Base-by-base conservation (phyloP, 441 rosid species). In the Gossypium davidsonii region DNA sequence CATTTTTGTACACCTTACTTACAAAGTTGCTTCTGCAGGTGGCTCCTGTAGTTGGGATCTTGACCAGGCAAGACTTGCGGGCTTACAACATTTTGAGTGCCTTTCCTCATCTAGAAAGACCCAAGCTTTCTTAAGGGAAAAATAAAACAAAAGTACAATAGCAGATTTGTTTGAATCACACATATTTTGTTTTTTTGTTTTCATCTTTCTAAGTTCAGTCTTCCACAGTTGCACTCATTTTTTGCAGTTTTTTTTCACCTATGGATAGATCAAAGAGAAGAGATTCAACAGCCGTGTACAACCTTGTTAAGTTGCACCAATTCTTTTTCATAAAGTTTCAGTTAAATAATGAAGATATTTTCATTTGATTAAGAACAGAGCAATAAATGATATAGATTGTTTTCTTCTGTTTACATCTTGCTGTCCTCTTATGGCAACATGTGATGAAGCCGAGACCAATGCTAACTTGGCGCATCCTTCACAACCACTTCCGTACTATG, bases 11-110 rank as follows among this genome's bases (percentile, higher is more conserved):
- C 18, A 59, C 20, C 65, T n/a, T 28, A 60, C 3, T n/a, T n/a
- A 60, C 3, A 17, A 60, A 15, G 46, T 25, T 25, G 15, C 14
- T 58, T 58, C 75, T 74, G 82, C 80, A 90, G 97, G 83, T 73
- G 57, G 78, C 89, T 73, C 94, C 91, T 1, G 91, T 88, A 69
- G 76, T 90, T 8, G 96, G 98, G 31, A 85, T 94, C 79, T 78
- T 91, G 88, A 90, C 96, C 53, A 85, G 97, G 87, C 97, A 92
- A 78, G 97, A 92, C 71, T 74, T 91, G 44, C 77, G 88, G 55
- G 87, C 93, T 12, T 80, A 80, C 84, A 90, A 94, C 86, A 89
- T 93, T 80, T 80, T 89, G 82, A 74, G 78, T 26, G 95, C 93
- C 23, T 88, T 93, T 60, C 96, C 98, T 74, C 88, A 90, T 72